Evolutionary conservation across 192 early-diverging fungal species (phyloP), one percentile per base, ranked within the genome.

Genomic region (Backusella luteola): DNA sequence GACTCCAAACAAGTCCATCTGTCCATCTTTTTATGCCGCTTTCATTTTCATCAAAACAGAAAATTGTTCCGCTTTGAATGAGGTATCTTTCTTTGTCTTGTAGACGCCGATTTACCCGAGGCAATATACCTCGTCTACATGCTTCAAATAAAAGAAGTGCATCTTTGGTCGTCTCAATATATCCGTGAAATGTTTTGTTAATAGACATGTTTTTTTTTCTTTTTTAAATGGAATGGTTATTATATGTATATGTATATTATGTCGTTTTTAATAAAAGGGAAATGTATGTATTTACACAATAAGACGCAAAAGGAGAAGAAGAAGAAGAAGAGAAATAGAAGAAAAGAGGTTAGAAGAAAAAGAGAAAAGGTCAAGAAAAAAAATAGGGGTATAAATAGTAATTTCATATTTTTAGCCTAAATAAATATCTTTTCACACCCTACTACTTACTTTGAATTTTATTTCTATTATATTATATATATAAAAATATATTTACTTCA

Each of bases 21-120:
- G 94, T 96, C 94, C 94, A 96, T 11, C 94, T 88, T 79, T 93
- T 94, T 81, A 95, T 95, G 12, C 79, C 89, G 26, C 90, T 90
- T 77, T 94, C 92, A 56, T 90, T 86, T 78, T 95, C 94, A 79
- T 96, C 92, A 85, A 94, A 96, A 59, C 95, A 91, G 41, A 95
- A 91, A 29, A 96, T 86, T 6, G 92, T 89, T 23, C 94, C 94
- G 21, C 89, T 90, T 49, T 85, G 74, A 52, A 96, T 90, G 32
- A 88, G 82, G 46, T 88, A 85, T 76, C 91, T 90, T 71, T 96
- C 93, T 66, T 84, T 79, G 8, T 93, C 92, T 67, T 91, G 90
- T 21, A 94, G 85, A 17, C 94, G 85, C 19, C 91, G 84, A 23
- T 83, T 83, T 39, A 95, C 87, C 34, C 90, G 88, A 21, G 91